Evolutionary conservation across 495 filamentous ascomycete genomes (phyloP).

Genomic region (Usnea hakonensis): DNA sequence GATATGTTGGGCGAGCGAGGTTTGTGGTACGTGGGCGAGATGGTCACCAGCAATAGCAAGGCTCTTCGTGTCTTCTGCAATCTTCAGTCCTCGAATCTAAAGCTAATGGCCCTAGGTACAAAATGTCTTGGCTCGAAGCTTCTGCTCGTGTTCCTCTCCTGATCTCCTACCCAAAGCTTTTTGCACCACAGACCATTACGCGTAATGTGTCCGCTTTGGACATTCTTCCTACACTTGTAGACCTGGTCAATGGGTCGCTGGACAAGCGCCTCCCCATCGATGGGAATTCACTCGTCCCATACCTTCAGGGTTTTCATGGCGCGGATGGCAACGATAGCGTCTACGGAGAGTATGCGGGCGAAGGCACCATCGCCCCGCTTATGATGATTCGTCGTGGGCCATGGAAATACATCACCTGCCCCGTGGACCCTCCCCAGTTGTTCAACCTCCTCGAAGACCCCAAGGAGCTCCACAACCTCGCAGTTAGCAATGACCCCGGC

Average conservation of each 20-base stretch:
- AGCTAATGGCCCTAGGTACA: constrained; percentile 48
- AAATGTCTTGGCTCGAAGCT: constrained; percentile 85
- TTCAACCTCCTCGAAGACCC: constrained; percentile 69
- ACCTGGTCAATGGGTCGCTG: constrained; percentile 61
- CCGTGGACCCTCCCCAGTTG: constrained; percentile 70
- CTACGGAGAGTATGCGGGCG: constrained; percentile 81
- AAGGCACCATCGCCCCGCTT: constrained; percentile 77
- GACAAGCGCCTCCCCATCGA: constrained; percentile 63
- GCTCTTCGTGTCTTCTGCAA: neutral
- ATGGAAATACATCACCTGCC: constrained; percentile 79
- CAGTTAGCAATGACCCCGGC: constrained; percentile 40
- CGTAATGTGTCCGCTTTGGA: constrained; percentile 82
- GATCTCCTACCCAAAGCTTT: constrained; percentile 60
- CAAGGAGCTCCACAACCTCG: constrained; percentile 64
- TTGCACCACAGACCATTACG: constrained; percentile 57
- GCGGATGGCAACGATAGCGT: constrained; percentile 59
- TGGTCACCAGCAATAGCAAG: neutral
- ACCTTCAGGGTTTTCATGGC: constrained; percentile 52
- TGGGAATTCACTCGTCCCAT: constrained; percentile 62
- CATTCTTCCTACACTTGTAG: constrained; percentile 74
- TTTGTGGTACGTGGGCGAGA: constrained; percentile 48
- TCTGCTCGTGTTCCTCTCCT: constrained; percentile 78
- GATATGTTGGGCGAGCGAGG: constrained; percentile 89
- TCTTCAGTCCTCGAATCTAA: neutral
- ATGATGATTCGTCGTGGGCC: constrained; percentile 80